Conservation (phyloP, 75 land plant genomes). For the Isoetes taiwanensis region DNA sequence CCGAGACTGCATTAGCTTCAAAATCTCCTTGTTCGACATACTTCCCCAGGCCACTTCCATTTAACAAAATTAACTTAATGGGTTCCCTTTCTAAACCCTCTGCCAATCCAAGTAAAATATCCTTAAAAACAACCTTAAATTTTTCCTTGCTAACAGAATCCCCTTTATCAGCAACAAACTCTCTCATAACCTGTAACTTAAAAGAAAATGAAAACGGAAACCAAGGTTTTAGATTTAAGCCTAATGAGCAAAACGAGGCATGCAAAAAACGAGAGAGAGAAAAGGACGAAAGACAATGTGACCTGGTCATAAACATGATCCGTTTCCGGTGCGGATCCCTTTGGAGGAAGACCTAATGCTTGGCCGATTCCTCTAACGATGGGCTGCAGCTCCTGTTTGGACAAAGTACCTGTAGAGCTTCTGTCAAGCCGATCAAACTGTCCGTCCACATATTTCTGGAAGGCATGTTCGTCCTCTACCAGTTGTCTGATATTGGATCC, state of each 20-base stretch:
- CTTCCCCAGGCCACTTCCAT: slow-evolving; percentile 43
- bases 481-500: slow-evolving; percentile 59
- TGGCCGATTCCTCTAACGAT: slow-evolving; percentile 61
- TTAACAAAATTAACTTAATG: slow-evolving; percentile 40
- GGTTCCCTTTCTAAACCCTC: slow-evolving; percentile 84
- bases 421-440: slow-evolving; percentile 55
- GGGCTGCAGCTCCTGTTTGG: slow-evolving; percentile 52
- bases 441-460: slow-evolving; percentile 44
- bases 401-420: slow-evolving; percentile 46
- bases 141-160: slow-evolving; percentile 47
- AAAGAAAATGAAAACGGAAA: background rate
- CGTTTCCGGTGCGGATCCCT: slow-evolving; percentile 42
- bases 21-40: slow-evolving; percentile 33
- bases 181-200: slow-evolving; percentile 28
- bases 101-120: slow-evolving; percentile 72
- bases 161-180: slow-evolving; percentile 37
- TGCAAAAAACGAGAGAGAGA: no score
- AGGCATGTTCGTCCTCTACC: slow-evolving; percentile 46
- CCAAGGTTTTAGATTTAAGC: background rate
- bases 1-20: slow-evolving; percentile 35
- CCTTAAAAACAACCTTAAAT: slow-evolving; percentile 49
- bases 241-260: background rate
- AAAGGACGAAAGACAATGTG: background rate
- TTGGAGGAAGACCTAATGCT: slow-evolving; percentile 72
- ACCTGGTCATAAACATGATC: slow-evolving; percentile 76